Conservation (phyloP, 2,329 filamentous ascomycete species). For the Bipolaris zeicola region DNA sequence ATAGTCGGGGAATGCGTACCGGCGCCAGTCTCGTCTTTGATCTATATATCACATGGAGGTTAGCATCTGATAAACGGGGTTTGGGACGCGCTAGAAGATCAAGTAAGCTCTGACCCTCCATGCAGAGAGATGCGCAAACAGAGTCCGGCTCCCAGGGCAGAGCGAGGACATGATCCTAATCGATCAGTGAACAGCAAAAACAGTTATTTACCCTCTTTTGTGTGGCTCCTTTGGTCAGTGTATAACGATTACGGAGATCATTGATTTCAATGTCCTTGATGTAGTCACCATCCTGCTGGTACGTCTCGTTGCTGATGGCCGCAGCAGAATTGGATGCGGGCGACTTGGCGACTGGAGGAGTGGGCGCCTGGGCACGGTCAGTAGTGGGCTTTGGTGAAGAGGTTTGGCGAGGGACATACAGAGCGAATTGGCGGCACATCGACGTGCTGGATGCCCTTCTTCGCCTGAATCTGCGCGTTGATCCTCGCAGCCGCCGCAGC, state of each 20-base stretch:
- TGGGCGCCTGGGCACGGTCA: conserved; percentile 48
- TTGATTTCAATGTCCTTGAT: conserved; percentile 99
- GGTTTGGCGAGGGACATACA: conserved; percentile 47
- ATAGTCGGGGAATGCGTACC: conserved; percentile 85
- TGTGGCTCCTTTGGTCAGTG: conserved; percentile 93
- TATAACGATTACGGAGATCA: conserved; percentile 93
- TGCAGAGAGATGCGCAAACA: conserved; percentile 45
- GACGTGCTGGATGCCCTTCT: conserved; percentile 88
- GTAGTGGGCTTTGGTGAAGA: background rate
- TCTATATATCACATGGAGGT: conserved; percentile 92
- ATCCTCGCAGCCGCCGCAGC: conserved; percentile 72
- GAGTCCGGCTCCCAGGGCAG: conserved; percentile 29
- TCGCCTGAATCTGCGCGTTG: conserved; percentile 58
- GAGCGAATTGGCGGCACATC: conserved; percentile 81
- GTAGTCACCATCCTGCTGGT: conserved; percentile 94
- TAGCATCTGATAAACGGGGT: conserved; percentile 84
- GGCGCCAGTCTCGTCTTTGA: conserved; percentile 99
- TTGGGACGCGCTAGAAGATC: conserved; percentile 48
- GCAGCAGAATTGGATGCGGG: conserved; percentile 55
- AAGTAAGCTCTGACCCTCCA: conserved; percentile 55
- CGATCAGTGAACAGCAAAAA: conserved; percentile 71
- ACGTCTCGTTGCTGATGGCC: conserved; percentile 75
- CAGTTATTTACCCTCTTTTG: conserved; percentile 99
- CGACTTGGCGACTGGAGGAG: conserved; percentile 60
- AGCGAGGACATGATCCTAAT: conserved; percentile 53